phyloP scores from a whole-genome alignment of 306 rosid species.

The Prunus mira region DNA sequence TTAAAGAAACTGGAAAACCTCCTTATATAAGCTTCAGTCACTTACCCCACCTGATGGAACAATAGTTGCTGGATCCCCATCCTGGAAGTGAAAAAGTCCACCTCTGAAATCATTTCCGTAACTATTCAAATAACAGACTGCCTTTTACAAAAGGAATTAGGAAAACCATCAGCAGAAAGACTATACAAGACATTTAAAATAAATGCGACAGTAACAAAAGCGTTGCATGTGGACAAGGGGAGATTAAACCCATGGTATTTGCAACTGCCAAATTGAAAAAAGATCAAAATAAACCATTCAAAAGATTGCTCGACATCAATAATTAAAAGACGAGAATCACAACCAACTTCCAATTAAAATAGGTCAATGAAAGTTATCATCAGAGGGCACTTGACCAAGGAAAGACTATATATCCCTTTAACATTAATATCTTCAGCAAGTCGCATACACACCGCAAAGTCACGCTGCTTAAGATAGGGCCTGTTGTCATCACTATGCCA shows the following conservation, averaged over 20 bases:
- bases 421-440: slow-evolving; percentile 3
- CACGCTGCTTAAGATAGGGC: slow-evolving; percentile 80
- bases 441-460: slow-evolving; percentile 60
- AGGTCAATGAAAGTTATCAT: not conserved
- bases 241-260: not conserved
- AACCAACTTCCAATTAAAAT: not conserved
- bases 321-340: not conserved
- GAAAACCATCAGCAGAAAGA: slow-evolving; percentile 29
- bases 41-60: slow-evolving; percentile 75
- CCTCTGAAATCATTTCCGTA: slow-evolving; percentile 71
- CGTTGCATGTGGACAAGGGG: not conserved
- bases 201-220: not conserved
- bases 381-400: not conserved
- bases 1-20: slow-evolving; percentile 4
- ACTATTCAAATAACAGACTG: slow-evolving; percentile 78
- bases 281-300: not conserved
- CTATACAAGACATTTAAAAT: not conserved
- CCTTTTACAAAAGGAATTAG: slow-evolving; percentile 51
- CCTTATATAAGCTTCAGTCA: slow-evolving; percentile 15
- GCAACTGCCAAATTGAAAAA: not conserved
- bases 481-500: slow-evolving; percentile 97
- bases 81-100: slow-evolving; percentile 82
- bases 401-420: not conserved
- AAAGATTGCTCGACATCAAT: not conserved
- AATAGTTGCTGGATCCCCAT: slow-evolving; percentile 65